Percentiles rank a stretch among this genome's conserved stretches.
Conservation (phyloP, 805 yeast species). For the Phaffomyces thermotolerans region DNA sequence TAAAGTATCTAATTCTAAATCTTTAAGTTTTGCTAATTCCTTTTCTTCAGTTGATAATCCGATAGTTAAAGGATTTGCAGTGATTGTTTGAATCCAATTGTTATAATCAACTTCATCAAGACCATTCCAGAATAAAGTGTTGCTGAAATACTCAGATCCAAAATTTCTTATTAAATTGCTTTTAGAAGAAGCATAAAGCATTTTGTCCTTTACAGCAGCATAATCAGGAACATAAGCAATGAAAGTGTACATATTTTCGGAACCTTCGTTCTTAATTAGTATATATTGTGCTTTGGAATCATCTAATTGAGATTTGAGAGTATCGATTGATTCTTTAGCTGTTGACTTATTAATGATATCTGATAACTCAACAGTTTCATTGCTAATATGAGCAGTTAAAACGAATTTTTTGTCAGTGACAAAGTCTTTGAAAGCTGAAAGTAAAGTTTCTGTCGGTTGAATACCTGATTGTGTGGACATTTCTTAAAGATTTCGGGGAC, state of each 20-base stretch:
- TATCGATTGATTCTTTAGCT: constrained; percentile 30
- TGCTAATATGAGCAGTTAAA: constrained; percentile 30
- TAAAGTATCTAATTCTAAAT: constrained; percentile 32
- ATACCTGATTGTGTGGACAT: constrained; percentile 72
- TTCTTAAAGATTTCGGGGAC: too few relatives aligned
- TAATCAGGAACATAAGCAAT: constrained; percentile 82
- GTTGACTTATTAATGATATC: constrained; percentile 26
- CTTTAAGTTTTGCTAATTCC: constrained; percentile 38
- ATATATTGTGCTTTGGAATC: constrained; percentile 44
- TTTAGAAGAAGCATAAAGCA: constrained; percentile 91
- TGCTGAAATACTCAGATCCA: constrained; percentile 43
- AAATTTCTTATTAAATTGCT: constrained; percentile 67
- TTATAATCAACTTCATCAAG: constrained; percentile 31
- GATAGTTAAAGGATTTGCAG: constrained; percentile 31
- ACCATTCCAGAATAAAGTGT: constrained; percentile 28
- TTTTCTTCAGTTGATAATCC: constrained; percentile 57
- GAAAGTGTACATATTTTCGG: constrained; percentile 37
- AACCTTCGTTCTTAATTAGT: constrained; percentile 32
- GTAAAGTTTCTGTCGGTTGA: constrained; percentile 35
- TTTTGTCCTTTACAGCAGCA: constrained; percentile 75
- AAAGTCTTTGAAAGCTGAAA: constrained; percentile 37
- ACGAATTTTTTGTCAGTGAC: constrained; percentile 28
- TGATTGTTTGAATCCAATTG: constrained; percentile 38
- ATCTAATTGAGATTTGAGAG: constrained; percentile 26
- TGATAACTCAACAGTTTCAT: constrained; percentile 30